Evolutionary conservation across 257 asterid species (phyloP), one percentile per base, ranked within the genome.

Genomic region (Nicotiana benthamiana): DNA sequence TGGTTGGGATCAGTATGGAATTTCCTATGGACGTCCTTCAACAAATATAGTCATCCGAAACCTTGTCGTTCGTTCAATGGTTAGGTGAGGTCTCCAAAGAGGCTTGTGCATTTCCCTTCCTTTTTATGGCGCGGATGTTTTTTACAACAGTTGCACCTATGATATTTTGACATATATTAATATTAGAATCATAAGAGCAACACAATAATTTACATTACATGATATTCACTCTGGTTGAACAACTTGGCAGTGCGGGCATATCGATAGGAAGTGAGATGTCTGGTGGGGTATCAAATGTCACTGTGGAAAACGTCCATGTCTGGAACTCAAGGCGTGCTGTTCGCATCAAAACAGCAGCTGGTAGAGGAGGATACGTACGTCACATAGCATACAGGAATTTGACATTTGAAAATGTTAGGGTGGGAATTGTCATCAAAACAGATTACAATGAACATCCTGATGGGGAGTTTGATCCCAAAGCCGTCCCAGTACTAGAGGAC

Each of bases 201-300:
- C 54, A n/a, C 72, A 36, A 77, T 77, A 32, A 32, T 32, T 26
- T 56, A 20, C 15, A 59, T 56, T 77, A 7, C 67, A 17, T 61
- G 75, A 4, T 16, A 59, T 27, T 75, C 22, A 61, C 62, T 26
- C 54, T n/a, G 24, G 59, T 57, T 57, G 56, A 57, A 22, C 40
- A 59, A 60, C 54, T 77, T 84, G 66, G 52, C 92, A 96, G 99
- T 81, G 97, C 98, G 4, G 98, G 98, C 54, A 75, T 94, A 86
- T 96, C 99, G 65, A 93, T 96, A 85, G 99, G 99, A 86, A 96
- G 98, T 48, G 99, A 96, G 84, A 96, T 96, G 99, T 94, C 99
- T 0, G 98, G 98, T 3, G 98, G 99, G 3, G 92, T 94, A 83
- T 92, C 99, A 20, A 96, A 96, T 32, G 84, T 96, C 64, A 96